A percentile compares a stretch with the other conserved stretches of the same genome.
Conservation (phyloP, 2,329 filamentous ascomycete species). For the Ophiostoma ips region DNA sequence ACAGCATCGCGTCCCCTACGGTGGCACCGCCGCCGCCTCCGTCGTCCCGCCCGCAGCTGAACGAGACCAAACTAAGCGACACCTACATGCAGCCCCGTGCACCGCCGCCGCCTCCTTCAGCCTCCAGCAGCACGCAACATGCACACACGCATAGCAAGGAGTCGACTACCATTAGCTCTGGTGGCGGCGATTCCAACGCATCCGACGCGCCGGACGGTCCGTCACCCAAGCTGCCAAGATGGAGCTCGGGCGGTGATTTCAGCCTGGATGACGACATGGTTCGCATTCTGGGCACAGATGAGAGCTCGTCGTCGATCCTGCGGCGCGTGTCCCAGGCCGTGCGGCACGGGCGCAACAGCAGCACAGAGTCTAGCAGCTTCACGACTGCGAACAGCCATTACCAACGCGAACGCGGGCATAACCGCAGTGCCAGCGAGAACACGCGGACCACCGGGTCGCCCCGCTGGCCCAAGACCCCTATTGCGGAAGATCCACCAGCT, state of each 20-base stretch:
- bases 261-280: conserved; percentile 94
- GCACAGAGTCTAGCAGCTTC: conserved; percentile 43
- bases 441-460: conserved; percentile 49
- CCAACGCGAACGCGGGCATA: conserved; percentile 29
- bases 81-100: conserved; percentile 45
- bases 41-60: conserved; percentile 18
- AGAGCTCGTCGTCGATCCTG: conserved; percentile 64
- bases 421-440: conserved; percentile 53
- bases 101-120: conserved; percentile 38
- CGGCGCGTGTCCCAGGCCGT: conserved; percentile 87
- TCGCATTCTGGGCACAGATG: conserved; percentile 68
- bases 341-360: conserved; percentile 80
- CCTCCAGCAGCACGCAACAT: conserved; percentile 17
- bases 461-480: conserved; percentile 57
- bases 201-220: conserved; percentile 26
- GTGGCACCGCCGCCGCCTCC: not conserved
- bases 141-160: conserved; percentile 28
- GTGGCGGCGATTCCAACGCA: conserved; percentile 23
- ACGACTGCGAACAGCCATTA: conserved; percentile 18
- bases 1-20: conserved; percentile 3
- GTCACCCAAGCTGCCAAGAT: conserved; percentile 56
- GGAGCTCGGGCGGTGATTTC: conserved; percentile 73
- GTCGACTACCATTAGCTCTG: conserved; percentile 21
- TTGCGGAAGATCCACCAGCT: conserved; percentile 37
- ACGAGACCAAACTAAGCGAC: conserved; percentile 32